These are phyloP conservation scores for Erodium trifolium DNA, from an alignment of 441 rosid genomes.

Conservation along the genomic window DNA sequence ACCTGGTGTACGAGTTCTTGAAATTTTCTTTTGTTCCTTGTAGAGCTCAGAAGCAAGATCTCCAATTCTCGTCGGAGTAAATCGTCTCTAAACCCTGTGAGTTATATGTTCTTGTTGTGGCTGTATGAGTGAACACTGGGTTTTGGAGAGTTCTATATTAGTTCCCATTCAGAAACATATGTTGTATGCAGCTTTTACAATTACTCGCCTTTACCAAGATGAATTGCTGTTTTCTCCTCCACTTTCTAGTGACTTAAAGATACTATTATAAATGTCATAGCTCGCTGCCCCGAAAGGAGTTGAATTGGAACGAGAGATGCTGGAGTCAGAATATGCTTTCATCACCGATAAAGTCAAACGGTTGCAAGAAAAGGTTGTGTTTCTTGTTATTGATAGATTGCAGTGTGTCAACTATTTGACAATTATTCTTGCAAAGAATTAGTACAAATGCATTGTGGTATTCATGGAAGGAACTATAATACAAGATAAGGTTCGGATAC, in stretches of 20 bases:
- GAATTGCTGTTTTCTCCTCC: slow-evolving; percentile 8
- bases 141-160: background rate
- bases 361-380: slow-evolving; percentile 67
- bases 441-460: background rate
- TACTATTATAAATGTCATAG: slow-evolving; percentile 33
- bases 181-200: slow-evolving; percentile 15
- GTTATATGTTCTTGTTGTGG: slow-evolving; percentile 16
- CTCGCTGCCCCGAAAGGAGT: slow-evolving; percentile 55
- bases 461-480: background rate
- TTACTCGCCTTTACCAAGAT: background rate
- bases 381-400: slow-evolving; percentile 14
- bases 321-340: slow-evolving; percentile 67
- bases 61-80: slow-evolving; percentile 35
- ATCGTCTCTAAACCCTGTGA: slow-evolving; percentile 42
- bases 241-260: slow-evolving; percentile 17
- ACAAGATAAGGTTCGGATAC: background rate
- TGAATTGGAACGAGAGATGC: slow-evolving; percentile 62
- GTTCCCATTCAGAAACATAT: slow-evolving; percentile 8
- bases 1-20: slow-evolving; percentile 12
- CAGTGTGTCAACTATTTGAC: background rate
- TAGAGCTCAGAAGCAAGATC: slow-evolving; percentile 57
- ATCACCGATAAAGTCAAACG: slow-evolving; percentile 53
- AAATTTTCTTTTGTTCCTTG: slow-evolving; percentile 23
- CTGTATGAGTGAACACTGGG: background rate
- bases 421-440: slow-evolving; percentile 5